A percentile compares a stretch with the other conserved stretches of the same genome.
These are phyloP conservation scores for Trametes sanguinea DNA, from an alignment of 768 basidiomycete species.

Conservation along the genomic window DNA sequence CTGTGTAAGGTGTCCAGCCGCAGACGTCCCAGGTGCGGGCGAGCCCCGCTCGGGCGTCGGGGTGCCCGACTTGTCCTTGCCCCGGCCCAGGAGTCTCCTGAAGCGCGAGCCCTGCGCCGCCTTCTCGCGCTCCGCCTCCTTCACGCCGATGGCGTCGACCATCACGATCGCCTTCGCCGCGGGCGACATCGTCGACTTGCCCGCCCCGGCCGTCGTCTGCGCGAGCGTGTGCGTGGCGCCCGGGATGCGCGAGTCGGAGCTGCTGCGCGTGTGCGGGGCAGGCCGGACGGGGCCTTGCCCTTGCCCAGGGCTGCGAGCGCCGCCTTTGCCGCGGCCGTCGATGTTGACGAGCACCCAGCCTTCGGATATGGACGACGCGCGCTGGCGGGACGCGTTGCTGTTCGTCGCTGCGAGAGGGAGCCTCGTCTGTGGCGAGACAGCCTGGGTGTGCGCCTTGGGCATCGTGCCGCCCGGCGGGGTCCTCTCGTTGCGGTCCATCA, in stretches of 20 bases:
- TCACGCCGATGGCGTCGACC: slow-evolving; percentile 57
- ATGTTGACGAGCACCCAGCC: slow-evolving; percentile 36
- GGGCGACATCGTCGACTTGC: slow-evolving; percentile 41
- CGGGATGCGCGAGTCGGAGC: slow-evolving; percentile 29
- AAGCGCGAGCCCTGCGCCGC: slow-evolving; percentile 23
- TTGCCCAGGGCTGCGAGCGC: neutral
- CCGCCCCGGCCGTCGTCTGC: slow-evolving; percentile 19
- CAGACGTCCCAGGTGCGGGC: neutral
- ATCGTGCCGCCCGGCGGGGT: slow-evolving; percentile 6
- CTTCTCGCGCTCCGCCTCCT: slow-evolving; percentile 33
- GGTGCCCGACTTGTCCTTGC: slow-evolving; percentile 14
- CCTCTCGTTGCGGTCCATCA: slow-evolving; percentile 29
- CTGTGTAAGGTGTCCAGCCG: slow-evolving; percentile 6
- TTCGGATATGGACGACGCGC: slow-evolving; percentile 23
- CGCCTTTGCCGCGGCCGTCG: slow-evolving; percentile 21
- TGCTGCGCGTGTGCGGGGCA: slow-evolving; percentile 25
- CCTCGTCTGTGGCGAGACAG: neutral
- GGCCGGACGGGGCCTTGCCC: slow-evolving; percentile 18
- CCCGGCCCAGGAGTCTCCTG: slow-evolving; percentile 17
- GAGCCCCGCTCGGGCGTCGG: slow-evolving; percentile 15
- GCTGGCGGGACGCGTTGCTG: slow-evolving; percentile 3
- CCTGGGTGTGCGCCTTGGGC: slow-evolving; percentile 3
- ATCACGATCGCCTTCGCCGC: slow-evolving; percentile 66
- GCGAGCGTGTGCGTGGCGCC: slow-evolving; percentile 13
- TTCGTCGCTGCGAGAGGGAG: neutral